These are phyloP conservation scores for Saccharomyces kudriavzevii DNA, from an alignment of 805 yeast genomes.

Conservation along the genomic window DNA sequence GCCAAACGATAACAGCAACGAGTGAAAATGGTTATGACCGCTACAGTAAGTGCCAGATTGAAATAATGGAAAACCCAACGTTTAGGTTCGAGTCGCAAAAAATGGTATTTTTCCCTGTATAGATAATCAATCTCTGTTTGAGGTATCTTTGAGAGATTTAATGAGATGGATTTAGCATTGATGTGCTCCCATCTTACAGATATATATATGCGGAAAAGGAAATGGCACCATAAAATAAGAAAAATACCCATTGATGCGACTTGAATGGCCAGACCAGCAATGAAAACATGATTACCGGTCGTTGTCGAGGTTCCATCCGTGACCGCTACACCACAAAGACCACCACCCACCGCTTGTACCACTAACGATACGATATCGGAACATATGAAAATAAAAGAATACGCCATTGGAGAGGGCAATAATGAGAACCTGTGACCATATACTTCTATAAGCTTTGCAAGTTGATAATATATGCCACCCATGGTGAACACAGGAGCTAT, in stretches of 20 bases:
- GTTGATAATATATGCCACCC: constrained; percentile 71
- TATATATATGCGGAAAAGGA: constrained; percentile 36
- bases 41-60: constrained; percentile 38
- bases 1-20: constrained; percentile 68
- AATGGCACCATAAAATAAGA: constrained; percentile 40
- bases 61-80: constrained; percentile 35
- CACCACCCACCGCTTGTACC: constrained; percentile 75
- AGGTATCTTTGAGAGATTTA: constrained; percentile 11
- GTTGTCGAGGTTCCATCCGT: constrained; percentile 18
- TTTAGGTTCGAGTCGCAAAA: constrained; percentile 24
- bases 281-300: constrained; percentile 40
- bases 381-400: constrained; percentile 51
- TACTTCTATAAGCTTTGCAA: constrained; percentile 59
- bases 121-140: constrained; percentile 17
- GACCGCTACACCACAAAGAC: constrained; percentile 47
- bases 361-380: constrained; percentile 59
- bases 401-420: constrained; percentile 29
- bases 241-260: constrained; percentile 62
- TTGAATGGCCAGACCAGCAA: constrained; percentile 73
- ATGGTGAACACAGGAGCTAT: constrained; percentile 76
- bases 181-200: constrained; percentile 20
- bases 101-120: constrained; percentile 21
- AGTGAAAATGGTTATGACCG: constrained; percentile 48
- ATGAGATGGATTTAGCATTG: constrained; percentile 10
- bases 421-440: constrained; percentile 49